phyloP scores from a whole-genome alignment of 129 eudicot genomes.

The Tagetes patula region DNA sequence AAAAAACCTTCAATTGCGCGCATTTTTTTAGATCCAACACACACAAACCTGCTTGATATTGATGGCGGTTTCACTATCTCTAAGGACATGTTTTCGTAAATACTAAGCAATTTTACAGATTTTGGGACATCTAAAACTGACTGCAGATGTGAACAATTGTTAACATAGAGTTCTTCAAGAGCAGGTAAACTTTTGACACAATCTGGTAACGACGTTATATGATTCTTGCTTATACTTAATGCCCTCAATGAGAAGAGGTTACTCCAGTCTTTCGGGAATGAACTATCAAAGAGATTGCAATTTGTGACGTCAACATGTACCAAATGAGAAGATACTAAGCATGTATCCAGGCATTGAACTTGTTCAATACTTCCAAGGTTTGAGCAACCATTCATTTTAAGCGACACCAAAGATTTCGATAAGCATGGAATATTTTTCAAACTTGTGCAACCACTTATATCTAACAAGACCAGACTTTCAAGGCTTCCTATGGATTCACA shows the following conservation, averaged over 20 bases:
- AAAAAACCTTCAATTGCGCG: conserved; percentile 9
- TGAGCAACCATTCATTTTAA: conserved; percentile 13
- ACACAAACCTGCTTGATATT: neutral
- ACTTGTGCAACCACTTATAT: conserved; percentile 9
- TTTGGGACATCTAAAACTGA: conserved; percentile 4
- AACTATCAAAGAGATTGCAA: neutral
- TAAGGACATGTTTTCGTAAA: neutral
- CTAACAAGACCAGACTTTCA: neutral
- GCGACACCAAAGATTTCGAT: neutral
- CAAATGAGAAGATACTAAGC: neutral
- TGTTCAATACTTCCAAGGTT: neutral
- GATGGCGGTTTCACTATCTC: conserved; percentile 3
- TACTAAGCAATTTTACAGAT: neutral
- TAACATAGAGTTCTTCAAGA: neutral
- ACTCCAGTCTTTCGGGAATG: conserved; percentile 16
- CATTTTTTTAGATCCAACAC: neutral
- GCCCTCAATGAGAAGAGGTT: neutral
- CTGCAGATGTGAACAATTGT: neutral
- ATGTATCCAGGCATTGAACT: neutral
- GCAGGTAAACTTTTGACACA: conserved; percentile 5
- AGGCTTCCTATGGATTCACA: neutral
- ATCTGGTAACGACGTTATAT: conserved; percentile 9
- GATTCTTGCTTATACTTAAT: neutral
- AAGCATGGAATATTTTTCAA: neutral
- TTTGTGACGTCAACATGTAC: neutral